phyloP scores from a whole-genome alignment of 2,329 filamentous ascomycete species.

The Fusarium lateritium region DNA sequence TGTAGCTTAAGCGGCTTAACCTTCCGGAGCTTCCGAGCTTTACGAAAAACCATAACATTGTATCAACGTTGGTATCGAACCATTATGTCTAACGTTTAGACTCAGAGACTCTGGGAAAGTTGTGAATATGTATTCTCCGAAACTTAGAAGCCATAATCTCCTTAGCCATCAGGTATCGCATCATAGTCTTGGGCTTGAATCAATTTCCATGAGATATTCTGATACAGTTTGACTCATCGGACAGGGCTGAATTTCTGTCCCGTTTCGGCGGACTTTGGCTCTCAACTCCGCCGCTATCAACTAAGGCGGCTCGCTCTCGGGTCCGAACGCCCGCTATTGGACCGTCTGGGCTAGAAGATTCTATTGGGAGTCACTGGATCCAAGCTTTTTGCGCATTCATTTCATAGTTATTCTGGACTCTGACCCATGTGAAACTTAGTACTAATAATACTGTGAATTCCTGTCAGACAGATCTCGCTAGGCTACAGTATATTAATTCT shows the following conservation, averaged over 20 bases:
- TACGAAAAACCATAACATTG: slow-evolving; percentile 12
- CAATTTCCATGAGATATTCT: neutral
- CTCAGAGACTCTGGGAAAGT: neutral
- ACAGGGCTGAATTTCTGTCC: slow-evolving; percentile 8
- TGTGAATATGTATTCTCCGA: neutral
- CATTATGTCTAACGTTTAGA: neutral
- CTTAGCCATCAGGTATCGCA: slow-evolving; percentile 4
- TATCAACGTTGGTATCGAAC: neutral
- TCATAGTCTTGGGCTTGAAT: neutral
- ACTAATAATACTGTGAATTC: neutral
- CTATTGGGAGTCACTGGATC: slow-evolving; percentile 12
- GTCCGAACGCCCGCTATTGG: slow-evolving; percentile 27
- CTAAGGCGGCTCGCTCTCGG: slow-evolving; percentile 27
- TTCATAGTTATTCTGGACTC: neutral
- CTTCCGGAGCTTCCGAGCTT: slow-evolving; percentile 36
- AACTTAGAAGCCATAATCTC: no score
- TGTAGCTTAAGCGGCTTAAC: slow-evolving; percentile 25
- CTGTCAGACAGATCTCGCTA: neutral
- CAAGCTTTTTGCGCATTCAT: neutral
- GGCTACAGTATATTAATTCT: no score
- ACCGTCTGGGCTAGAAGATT: slow-evolving; percentile 28
- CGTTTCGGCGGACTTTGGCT: slow-evolving; percentile 30
- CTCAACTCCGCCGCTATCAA: slow-evolving; percentile 37
- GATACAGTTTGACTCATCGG: slow-evolving; percentile 18
- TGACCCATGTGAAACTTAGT: slow-evolving; percentile 19